Conservation (phyloP, 2,329 filamentous ascomycete genomes). For the Colletotrichum truncatum region DNA sequence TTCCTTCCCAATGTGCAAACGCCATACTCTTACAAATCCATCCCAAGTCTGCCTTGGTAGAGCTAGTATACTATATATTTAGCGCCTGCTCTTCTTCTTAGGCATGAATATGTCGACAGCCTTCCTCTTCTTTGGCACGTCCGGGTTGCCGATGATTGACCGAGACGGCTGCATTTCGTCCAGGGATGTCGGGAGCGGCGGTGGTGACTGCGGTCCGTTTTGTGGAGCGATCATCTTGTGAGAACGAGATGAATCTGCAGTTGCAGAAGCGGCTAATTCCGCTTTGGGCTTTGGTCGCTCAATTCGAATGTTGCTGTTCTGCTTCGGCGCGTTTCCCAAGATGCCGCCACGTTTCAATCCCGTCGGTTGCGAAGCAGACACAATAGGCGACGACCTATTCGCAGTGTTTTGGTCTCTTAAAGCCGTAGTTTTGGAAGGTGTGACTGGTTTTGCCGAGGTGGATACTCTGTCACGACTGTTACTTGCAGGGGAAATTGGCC, state of each 20-base stretch:
- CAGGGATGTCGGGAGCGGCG: slow-evolving; percentile 31
- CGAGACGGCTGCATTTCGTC: slow-evolving; percentile 19
- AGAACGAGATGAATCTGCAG: not conserved
- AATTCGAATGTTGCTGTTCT: slow-evolving; percentile 20
- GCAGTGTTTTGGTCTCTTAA: not conserved
- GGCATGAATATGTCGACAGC: slow-evolving; percentile 60
- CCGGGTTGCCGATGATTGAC: slow-evolving; percentile 1
- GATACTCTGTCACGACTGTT: not conserved
- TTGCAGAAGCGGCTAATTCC: not conserved
- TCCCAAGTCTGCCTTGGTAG: not conserved
- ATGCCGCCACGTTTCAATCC: slow-evolving; percentile 19
- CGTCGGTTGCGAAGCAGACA: not conserved
- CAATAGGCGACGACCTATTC: not conserved
- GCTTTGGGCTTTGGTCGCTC: slow-evolving; percentile 12
- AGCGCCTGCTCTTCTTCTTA: slow-evolving; percentile 47
- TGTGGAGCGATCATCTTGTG: slow-evolving; percentile 2
- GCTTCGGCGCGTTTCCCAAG: slow-evolving; percentile 20
- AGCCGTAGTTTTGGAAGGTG: not conserved
- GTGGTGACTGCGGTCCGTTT: slow-evolving; percentile 30
- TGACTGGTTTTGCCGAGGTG: not conserved
- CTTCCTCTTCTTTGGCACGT: slow-evolving; percentile 50
- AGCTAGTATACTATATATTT: not conserved
- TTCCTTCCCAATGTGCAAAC: not conserved
- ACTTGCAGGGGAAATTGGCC: not conserved
- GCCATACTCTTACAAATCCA: not conserved